These are phyloP conservation scores for Hylodesmum podocarpum DNA, from an alignment of 306 rosid genomes.

Conservation along the genomic window DNA sequence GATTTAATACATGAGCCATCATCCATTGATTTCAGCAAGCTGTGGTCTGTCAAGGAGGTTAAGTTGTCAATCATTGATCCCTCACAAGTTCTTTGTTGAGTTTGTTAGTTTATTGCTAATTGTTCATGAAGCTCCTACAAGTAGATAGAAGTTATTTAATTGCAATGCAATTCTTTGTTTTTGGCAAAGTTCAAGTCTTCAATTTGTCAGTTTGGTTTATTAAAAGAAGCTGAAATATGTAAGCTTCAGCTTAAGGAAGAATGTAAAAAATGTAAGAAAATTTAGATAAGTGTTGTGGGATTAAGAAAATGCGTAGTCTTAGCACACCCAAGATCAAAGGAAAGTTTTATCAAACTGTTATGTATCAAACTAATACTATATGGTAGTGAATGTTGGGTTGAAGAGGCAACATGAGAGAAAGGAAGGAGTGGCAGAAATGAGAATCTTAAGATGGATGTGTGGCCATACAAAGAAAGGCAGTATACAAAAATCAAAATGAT, in stretches of 20 bases:
- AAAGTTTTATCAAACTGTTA: too few relatives aligned
- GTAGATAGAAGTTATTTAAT: not conserved
- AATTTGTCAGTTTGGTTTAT: not conserved
- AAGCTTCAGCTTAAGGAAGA: slow-evolving; percentile 14
- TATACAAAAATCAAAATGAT: too few relatives aligned
- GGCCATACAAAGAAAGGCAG: too few relatives aligned
- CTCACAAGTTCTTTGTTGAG: not conserved
- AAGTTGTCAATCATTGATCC: slow-evolving; percentile 6
- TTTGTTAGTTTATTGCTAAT: slow-evolving; percentile 13
- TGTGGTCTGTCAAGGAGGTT: not conserved
- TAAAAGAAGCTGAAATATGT: slow-evolving; percentile 11
- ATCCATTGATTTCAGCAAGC: not conserved
- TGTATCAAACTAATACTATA: too few relatives aligned
- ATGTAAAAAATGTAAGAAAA: not conserved
- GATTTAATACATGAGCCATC: not conserved
- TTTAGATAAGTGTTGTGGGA: not conserved
- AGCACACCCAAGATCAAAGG: too few relatives aligned
- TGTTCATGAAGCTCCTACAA: slow-evolving; percentile 16
- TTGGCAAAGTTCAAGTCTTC: slow-evolving; percentile 3
- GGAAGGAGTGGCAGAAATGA: too few relatives aligned
- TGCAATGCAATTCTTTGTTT: not conserved
- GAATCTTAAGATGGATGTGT: too few relatives aligned
- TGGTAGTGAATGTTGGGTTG: too few relatives aligned
- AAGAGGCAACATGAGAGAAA: too few relatives aligned
- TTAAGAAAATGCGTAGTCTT: slow-evolving; percentile 4